These are phyloP conservation scores for Malus orientalis DNA, from an alignment of 306 rosid species.

Conservation along the genomic window DNA sequence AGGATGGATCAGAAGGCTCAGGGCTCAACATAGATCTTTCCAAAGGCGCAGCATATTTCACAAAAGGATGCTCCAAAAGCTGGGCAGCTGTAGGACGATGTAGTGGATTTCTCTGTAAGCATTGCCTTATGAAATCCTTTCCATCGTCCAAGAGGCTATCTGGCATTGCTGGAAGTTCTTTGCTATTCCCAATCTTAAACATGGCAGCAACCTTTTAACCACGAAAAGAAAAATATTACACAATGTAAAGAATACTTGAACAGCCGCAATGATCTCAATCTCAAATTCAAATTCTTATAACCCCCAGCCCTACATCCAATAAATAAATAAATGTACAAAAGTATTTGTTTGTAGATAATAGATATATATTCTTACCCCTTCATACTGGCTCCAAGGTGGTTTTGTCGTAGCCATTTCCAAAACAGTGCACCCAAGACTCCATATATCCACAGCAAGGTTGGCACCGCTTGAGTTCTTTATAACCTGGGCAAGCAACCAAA, in stretches of 20 bases:
- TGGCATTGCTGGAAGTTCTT: slow-evolving; percentile 73
- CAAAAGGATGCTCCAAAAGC: slow-evolving; percentile 91
- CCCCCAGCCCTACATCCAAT: neutral
- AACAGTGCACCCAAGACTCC: slow-evolving; percentile 99
- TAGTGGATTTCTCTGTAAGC: slow-evolving; percentile 72
- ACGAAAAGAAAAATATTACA: slow-evolving; percentile 24
- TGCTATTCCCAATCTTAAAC: slow-evolving; percentile 84
- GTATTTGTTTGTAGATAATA: neutral
- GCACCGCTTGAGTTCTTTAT: slow-evolving; percentile 72
- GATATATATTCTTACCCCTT: slow-evolving; percentile 68
- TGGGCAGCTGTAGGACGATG: slow-evolving; percentile 63
- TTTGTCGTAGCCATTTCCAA: slow-evolving; percentile 98
- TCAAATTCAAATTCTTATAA: neutral
- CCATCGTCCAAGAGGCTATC: slow-evolving; percentile 79
- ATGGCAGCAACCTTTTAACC: slow-evolving; percentile 75
- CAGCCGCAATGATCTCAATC: neutral
- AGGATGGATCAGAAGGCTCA: slow-evolving; percentile 42
- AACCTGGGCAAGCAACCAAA: slow-evolving; percentile 46
- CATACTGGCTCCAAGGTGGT: slow-evolving; percentile 99
- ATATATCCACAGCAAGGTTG: slow-evolving; percentile 95
- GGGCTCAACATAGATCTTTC: slow-evolving; percentile 50
- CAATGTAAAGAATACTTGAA: slow-evolving; percentile 5
- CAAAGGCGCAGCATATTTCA: slow-evolving; percentile 54
- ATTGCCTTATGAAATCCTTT: slow-evolving; percentile 63
- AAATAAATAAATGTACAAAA: neutral